Percentiles rank a stretch among this genome's conserved stretches.
phyloP scores from a whole-genome alignment of 441 rosid species.

The Adansonia madagascariensis region DNA sequence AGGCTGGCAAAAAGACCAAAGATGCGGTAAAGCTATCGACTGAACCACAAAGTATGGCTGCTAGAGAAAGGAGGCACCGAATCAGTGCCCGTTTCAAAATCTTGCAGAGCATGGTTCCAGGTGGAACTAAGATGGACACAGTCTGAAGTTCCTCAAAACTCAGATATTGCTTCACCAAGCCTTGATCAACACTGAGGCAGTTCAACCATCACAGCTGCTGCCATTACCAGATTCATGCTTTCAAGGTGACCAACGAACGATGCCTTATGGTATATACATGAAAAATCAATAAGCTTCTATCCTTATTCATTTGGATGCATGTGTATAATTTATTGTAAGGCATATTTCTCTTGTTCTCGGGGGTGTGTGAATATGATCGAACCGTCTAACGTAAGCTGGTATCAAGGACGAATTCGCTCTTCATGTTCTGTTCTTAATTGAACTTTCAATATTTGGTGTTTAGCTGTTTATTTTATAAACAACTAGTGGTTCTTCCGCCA shows the following conservation, averaged over 20 bases:
- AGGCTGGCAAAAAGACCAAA: slow-evolving; percentile 30
- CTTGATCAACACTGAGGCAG: slow-evolving; percentile 31
- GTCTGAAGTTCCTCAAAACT: slow-evolving; percentile 75
- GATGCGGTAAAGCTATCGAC: slow-evolving; percentile 59
- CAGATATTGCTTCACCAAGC: slow-evolving; percentile 76
- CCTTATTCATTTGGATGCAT: neutral
- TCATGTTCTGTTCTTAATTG: neutral
- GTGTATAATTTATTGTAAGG: neutral
- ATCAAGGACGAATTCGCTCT: neutral
- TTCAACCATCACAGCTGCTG: slow-evolving; percentile 23
- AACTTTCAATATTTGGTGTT: neutral
- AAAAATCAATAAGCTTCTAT: slow-evolving; percentile 15
- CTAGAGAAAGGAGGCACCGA: slow-evolving; percentile 79
- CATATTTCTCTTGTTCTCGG: neutral
- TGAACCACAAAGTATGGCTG: slow-evolving; percentile 90
- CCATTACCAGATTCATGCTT: slow-evolving; percentile 30
- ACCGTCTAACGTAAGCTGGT: neutral
- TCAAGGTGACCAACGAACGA: slow-evolving; percentile 30
- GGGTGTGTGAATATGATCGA: too few relatives aligned
- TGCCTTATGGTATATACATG: slow-evolving; percentile 23
- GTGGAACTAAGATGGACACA: slow-evolving; percentile 84
- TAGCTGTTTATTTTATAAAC: neutral
- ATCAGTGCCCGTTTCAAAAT: slow-evolving; percentile 85
- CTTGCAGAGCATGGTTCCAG: slow-evolving; percentile 80
- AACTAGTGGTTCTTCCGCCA: neutral